A percentile compares a stretch with the other conserved stretches of the same genome.
Evolutionary conservation across 202 grass and related monocot species (phyloP).

Genomic region (Bolboschoenoplectus hybrid): DNA sequence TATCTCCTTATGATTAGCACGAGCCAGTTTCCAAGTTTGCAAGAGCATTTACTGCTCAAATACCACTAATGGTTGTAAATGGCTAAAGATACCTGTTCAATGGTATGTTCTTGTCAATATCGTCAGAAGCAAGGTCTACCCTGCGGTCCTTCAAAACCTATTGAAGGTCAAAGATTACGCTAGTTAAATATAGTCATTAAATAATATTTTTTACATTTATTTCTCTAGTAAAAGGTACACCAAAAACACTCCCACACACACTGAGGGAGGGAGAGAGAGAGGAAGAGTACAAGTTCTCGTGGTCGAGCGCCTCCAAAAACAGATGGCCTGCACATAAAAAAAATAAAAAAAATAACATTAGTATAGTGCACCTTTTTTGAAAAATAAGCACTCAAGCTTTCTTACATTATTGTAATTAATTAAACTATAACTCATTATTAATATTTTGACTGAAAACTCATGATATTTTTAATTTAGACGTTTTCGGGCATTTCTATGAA

Average conservation of each 20-base stretch:
- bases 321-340: slow-evolving; percentile 59
- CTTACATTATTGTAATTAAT: neutral
- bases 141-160: slow-evolving; percentile 97
- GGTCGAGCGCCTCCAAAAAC: slow-evolving; percentile 92
- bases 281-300: slow-evolving; percentile 70
- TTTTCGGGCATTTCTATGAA: neutral
- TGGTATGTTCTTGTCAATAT: slow-evolving; percentile 65
- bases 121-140: slow-evolving; percentile 60
- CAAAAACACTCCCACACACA: slow-evolving; percentile 25
- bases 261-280: slow-evolving; percentile 19
- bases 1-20: neutral
- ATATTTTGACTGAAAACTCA: neutral
- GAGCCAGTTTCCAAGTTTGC: neutral
- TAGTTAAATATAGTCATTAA: slow-evolving; percentile 33
- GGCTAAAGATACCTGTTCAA: slow-evolving; percentile 57
- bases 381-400: neutral
- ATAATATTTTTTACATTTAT: slow-evolving; percentile 35
- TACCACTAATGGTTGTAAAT: slow-evolving; percentile 19
- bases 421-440: neutral
- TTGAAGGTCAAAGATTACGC: neutral
- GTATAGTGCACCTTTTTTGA: neutral
- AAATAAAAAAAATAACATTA: slow-evolving; percentile 33
- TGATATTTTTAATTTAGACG: neutral
- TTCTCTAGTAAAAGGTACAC: slow-evolving; percentile 21
- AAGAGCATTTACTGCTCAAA: slow-evolving; percentile 9